A percentile compares a stretch with the other conserved stretches of the same genome.
These are phyloP conservation scores for Sindora glabra DNA, from an alignment of 306 rosid species.

Conservation along the genomic window DNA sequence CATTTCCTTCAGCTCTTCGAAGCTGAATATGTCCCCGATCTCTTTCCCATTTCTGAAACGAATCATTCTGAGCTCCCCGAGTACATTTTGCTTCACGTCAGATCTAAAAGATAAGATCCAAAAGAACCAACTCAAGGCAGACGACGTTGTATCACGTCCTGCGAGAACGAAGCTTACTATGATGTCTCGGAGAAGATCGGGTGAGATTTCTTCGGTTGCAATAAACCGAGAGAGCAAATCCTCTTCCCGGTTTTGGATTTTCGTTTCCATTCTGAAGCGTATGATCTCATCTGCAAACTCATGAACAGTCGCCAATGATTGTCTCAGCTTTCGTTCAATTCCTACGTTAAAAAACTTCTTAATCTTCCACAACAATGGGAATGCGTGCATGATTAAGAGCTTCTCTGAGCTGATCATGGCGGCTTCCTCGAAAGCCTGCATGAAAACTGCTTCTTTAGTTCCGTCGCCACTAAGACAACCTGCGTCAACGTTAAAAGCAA, in stretches of 20 bases:
- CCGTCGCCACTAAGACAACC: no score
- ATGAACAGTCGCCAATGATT: slow-evolving; percentile 22
- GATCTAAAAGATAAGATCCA: slow-evolving; percentile 32
- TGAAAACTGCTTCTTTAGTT: slow-evolving; percentile 22
- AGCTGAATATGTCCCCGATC: slow-evolving; percentile 8
- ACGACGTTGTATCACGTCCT: no score
- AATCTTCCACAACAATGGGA: slow-evolving; percentile 8
- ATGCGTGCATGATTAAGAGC: slow-evolving; percentile 20
- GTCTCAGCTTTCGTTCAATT: slow-evolving; percentile 17
- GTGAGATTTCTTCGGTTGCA: slow-evolving; percentile 8
- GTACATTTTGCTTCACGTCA: slow-evolving; percentile 1
- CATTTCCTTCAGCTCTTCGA: slow-evolving; percentile 38
- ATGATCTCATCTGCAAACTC: slow-evolving; percentile 22
- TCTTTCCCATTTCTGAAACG: slow-evolving; percentile 7
- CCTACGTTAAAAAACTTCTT: slow-evolving; percentile 24
- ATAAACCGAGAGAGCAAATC: slow-evolving; percentile 38
- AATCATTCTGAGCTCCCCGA: slow-evolving; percentile 18
- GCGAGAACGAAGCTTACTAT: no score
- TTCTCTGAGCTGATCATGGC: slow-evolving; percentile 19
- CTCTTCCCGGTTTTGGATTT: not conserved
- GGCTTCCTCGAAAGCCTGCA: slow-evolving; percentile 36
- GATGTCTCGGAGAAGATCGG: slow-evolving; percentile 38
- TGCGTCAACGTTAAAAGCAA: slow-evolving; percentile 56
- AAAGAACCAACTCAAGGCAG: slow-evolving; percentile 45
- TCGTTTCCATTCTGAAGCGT: slow-evolving; percentile 10